Base-by-base conservation (phyloP, 768 basidiomycete genomes). In the Lentinus brumalis region DNA sequence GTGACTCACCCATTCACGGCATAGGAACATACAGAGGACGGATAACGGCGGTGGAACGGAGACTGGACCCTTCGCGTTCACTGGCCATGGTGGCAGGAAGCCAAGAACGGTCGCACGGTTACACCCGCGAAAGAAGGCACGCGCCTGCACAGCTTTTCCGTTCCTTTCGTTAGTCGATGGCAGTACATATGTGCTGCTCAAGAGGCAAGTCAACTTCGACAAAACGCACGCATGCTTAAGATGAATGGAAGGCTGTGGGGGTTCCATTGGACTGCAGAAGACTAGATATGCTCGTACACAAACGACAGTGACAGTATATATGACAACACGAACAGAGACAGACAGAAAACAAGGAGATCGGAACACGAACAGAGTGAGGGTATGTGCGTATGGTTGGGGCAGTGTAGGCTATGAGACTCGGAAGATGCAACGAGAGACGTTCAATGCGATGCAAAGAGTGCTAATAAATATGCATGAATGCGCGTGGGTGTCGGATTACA, bases 391-490 rank as follows among this genome's bases (percentile, higher is more conserved):
- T 32, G 50, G 14, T 18, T 31, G 21, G 50, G 31, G 12, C 16
- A 35, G 50, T 32, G 50, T 50, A 30, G 18, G 50, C 29, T 50
- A 16, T 12, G 50, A 31, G 14, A 52, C 38, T 31, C 3, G 16
- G 32, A 38, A 30, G 15, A 15, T 52, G 50, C 50, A 39, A 52
- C 7, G 38, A 52, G 11, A 57, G n/a, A 45, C n/a, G 56, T n/a
- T 26, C 35, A 21, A 21, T 49, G 44, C 32, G 9, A 35, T 10
- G 32, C 29, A 26, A 49, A 38, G 56, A 46, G 32, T 21, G 50
- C 26, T 31, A 41, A 57, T 57, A 57, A 57, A 57, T 57, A 57
- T 38, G 46, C 18, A 47, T 38, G 56, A 26, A 29, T 21, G 38
- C 7, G 29, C n/a, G 18, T 5, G 7, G 32, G 30, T 31, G 30